Evolutionary conservation across 169 alveolate genomes (phyloP).

Genomic region (Eimeria brunetti): DNA sequence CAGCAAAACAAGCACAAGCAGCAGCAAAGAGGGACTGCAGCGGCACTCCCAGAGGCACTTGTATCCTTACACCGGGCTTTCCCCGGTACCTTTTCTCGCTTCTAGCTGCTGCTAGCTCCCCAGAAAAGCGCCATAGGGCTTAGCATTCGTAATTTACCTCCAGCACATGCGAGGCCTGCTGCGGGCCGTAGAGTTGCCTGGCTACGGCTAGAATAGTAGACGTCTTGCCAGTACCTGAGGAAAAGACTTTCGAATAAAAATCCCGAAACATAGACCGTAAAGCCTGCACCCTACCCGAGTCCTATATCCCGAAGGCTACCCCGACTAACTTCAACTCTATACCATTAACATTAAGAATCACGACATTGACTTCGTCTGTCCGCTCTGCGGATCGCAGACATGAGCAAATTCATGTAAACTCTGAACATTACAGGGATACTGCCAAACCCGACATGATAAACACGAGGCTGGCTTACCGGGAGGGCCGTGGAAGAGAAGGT

Average conservation of each 20-base stretch:
- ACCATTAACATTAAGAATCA: background rate
- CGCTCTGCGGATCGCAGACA: background rate
- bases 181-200: slow-evolving; percentile 93
- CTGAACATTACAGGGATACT: background rate
- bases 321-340: background rate
- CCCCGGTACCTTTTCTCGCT: background rate
- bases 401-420: background rate
- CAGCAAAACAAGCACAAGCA: background rate
- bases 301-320: background rate
- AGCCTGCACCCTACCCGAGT: background rate
- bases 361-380: background rate
- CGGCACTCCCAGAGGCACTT: background rate
- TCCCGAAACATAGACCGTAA: background rate
- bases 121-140: background rate
- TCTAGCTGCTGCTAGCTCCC: too few species aligned
- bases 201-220: slow-evolving; percentile 96
- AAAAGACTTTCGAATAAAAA: too few species aligned
- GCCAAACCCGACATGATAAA: background rate
- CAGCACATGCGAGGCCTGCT: slow-evolving; percentile 87
- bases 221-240: slow-evolving; percentile 95
- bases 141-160: slow-evolving; percentile 74
- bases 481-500: slow-evolving; percentile 93
- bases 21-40: background rate
- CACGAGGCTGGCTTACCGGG: slow-evolving; percentile 80
- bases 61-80: background rate